A percentile compares a stretch with the other conserved stretches of the same genome.
Conservation (phyloP, 2,329 filamentous ascomycete genomes). For the Colletotrichum tofieldiae region DNA sequence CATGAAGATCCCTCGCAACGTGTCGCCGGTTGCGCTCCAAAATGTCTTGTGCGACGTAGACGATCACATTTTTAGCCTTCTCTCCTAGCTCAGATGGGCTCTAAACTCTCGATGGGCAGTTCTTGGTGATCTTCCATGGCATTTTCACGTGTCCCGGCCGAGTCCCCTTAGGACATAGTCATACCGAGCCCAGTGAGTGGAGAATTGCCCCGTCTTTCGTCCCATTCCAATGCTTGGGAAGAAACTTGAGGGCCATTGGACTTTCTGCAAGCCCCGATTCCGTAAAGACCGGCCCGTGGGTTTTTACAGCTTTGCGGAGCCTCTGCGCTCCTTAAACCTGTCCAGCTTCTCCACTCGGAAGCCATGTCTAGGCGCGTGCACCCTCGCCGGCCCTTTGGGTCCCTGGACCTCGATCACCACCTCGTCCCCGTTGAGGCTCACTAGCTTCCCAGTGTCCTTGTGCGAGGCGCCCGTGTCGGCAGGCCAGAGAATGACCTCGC, state of each 20-base stretch:
- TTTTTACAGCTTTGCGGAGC: slow-evolving; percentile 26
- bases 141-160: slow-evolving; percentile 7
- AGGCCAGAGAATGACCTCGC: slow-evolving; percentile 72
- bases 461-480: slow-evolving; percentile 74
- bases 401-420: slow-evolving; percentile 70
- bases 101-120: slow-evolving; percentile 21
- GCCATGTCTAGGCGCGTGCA: slow-evolving; percentile 75
- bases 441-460: slow-evolving; percentile 70
- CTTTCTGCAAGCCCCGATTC: neutral
- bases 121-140: neutral
- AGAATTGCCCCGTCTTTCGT: neutral
- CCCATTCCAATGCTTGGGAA: slow-evolving; percentile 3
- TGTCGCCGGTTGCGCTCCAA: neutral
- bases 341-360: slow-evolving; percentile 63
- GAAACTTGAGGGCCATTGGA: neutral
- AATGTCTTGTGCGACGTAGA: slow-evolving; percentile 4
- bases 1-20: neutral
- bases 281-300: neutral
- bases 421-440: slow-evolving; percentile 68
- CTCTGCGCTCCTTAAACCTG: slow-evolving; percentile 25
- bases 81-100: slow-evolving; percentile 18
- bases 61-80: slow-evolving; percentile 30
- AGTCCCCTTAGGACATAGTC: slow-evolving; percentile 1
- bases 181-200: neutral
- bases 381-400: slow-evolving; percentile 60